Evolutionary conservation across 495 filamentous ascomycete genomes (phyloP).

Genomic region (Aspergillus cristatus): DNA sequence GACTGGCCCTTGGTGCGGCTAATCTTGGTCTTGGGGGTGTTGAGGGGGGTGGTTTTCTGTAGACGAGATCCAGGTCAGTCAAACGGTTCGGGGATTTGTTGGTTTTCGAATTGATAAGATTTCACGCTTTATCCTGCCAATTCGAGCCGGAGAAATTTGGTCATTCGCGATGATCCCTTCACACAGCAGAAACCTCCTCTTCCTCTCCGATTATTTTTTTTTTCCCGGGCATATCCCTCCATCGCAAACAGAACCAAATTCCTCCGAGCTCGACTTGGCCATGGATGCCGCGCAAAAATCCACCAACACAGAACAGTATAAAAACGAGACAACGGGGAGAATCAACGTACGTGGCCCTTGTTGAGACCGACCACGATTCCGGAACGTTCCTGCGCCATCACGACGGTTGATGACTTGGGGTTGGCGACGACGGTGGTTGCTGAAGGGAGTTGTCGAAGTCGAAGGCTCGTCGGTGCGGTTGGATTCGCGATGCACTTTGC

Average conservation of each 20-base stretch:
- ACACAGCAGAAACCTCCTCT: not conserved
- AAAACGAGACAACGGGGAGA: slow-evolving; percentile 11
- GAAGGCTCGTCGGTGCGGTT: slow-evolving; percentile 26
- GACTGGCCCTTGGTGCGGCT: slow-evolving; percentile 85
- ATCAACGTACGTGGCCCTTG: slow-evolving; percentile 71
- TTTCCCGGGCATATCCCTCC: not conserved
- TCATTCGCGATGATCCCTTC: no score
- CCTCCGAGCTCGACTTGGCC: slow-evolving; percentile 10
- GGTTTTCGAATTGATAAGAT: not conserved
- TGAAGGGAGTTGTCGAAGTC: slow-evolving; percentile 24
- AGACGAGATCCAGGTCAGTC: slow-evolving; percentile 28
- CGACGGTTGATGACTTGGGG: slow-evolving; percentile 35
- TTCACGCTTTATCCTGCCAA: slow-evolving; percentile 3
- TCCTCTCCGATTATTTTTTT: not conserved
- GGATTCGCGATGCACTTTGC: slow-evolving; percentile 25
- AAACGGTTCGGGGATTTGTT: not conserved
- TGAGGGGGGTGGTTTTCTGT: slow-evolving; percentile 84
- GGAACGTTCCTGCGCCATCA: slow-evolving; percentile 57
- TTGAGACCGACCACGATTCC: slow-evolving; percentile 79
- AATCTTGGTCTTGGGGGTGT: slow-evolving; percentile 73
- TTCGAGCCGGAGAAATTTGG: slow-evolving; percentile 7
- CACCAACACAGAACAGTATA: no score
- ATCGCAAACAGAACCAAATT: no score
- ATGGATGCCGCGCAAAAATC: slow-evolving; percentile 8
- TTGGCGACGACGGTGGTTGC: slow-evolving; percentile 38